Percentiles rank a stretch among this genome's conserved stretches.
These are phyloP conservation scores for Acacia confusa DNA, from an alignment of 306 rosid genomes.

Conservation along the genomic window DNA sequence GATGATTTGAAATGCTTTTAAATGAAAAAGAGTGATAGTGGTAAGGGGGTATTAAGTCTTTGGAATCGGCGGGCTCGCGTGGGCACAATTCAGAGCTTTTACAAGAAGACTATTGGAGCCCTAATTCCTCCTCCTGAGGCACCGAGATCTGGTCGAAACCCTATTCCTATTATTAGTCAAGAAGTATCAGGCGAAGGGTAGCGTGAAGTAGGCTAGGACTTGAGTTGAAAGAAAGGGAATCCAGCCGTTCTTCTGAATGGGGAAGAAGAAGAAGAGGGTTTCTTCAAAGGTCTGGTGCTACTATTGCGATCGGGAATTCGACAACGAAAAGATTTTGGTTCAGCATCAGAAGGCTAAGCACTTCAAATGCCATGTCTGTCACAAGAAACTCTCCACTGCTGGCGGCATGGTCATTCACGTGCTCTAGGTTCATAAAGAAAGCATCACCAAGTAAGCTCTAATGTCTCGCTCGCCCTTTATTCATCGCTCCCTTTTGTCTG, in stretches of 20 bases:
- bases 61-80: background rate
- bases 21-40: too few relatives aligned
- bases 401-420: conserved; percentile 99
- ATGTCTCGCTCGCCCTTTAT: background rate
- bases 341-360: conserved; percentile 99
- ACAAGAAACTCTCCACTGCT: conserved; percentile 97
- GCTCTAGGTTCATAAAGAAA: conserved; percentile 96
- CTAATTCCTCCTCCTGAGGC: conserved; percentile 28
- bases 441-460: conserved; percentile 74
- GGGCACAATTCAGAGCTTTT: background rate
- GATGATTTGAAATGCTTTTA: too few relatives aligned
- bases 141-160: background rate
- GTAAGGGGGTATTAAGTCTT: too few relatives aligned
- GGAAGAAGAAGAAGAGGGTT: conserved; percentile 97
- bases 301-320: conserved; percentile 97
- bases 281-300: conserved; percentile 97
- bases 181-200: background rate
- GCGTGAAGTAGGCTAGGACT: background rate
- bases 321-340: conserved; percentile 94
- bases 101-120: conserved; percentile 5
- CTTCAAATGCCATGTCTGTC: conserved; percentile 97
- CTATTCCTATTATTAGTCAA: background rate
- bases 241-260: conserved; percentile 41
- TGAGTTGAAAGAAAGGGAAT: background rate
- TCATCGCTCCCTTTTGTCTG: background rate